Percentiles rank a stretch among this genome's conserved stretches.
Conservation (phyloP, 208 protist species). For the Acanthamoeba castellanii region DNA sequence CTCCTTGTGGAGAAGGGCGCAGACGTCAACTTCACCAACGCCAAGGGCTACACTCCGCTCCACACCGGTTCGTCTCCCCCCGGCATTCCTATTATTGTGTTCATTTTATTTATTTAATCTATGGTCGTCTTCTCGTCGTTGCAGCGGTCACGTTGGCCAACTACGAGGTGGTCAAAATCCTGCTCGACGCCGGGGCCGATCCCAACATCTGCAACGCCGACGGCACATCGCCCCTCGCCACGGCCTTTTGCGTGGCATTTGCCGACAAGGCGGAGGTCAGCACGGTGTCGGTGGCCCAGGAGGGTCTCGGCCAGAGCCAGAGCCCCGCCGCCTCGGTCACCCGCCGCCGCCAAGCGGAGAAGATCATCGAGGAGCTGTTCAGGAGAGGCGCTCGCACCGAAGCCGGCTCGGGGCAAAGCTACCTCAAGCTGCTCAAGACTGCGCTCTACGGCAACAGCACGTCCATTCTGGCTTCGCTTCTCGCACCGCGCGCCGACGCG, state of each 20-base stretch:
- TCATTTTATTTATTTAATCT: background rate
- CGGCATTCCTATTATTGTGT: background rate
- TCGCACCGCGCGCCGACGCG: background rate
- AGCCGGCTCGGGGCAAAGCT: background rate
- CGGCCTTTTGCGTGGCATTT: conserved; percentile 67
- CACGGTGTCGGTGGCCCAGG: background rate
- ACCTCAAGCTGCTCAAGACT: conserved; percentile 33
- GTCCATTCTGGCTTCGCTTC: conserved; percentile 3
- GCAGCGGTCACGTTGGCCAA: conserved; percentile 57
- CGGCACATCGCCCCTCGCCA: background rate
- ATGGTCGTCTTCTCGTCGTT: background rate
- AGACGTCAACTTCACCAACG: conserved; percentile 41
- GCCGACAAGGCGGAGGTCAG: background rate
- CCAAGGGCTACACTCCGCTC: conserved; percentile 44
- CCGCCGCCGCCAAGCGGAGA: background rate
- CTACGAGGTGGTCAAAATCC: conserved; percentile 27
- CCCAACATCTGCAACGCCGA: conserved; percentile 40
- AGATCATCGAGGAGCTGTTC: conserved; percentile 44
- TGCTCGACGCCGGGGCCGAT: conserved; percentile 46
- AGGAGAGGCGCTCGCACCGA: background rate
- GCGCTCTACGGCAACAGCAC: conserved; percentile 52
- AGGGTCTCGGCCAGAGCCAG: background rate
- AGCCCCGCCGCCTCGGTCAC: background rate
- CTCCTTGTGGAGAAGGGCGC: conserved; percentile 15
- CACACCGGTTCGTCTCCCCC: background rate